phyloP scores from a whole-genome alignment of 805 yeast species.

The Candida qinlingensis region DNA sequence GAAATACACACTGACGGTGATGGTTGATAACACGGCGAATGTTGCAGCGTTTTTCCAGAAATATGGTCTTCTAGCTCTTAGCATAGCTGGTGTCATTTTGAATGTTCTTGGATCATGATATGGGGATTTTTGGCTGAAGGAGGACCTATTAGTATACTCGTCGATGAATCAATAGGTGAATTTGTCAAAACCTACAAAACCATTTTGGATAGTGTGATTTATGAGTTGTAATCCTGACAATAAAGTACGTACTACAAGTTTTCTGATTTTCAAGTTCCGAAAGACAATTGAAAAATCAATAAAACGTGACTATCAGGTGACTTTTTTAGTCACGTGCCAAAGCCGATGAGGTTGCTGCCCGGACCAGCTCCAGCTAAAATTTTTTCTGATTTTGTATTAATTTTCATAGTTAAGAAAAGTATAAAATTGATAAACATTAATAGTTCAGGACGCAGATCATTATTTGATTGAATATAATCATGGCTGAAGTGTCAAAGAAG shows the following conservation, averaged over 20 bases:
- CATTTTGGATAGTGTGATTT: constrained; percentile 5
- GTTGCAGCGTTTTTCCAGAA: constrained; percentile 71
- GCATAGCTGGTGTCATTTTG: constrained; percentile 90
- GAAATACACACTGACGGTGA: constrained; percentile 61
- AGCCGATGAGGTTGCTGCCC: constrained; percentile 3
- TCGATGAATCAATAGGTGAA: constrained; percentile 4
- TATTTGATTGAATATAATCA: background rate
- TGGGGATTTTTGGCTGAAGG: constrained; percentile 30
- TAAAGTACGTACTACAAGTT: too few species aligned
- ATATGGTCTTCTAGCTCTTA: constrained; percentile 84
- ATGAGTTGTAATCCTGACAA: background rate
- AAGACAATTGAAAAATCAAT: background rate
- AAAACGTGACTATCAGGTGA: constrained; percentile 5
- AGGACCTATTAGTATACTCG: background rate
- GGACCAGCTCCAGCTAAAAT: background rate
- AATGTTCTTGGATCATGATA: constrained; percentile 64
- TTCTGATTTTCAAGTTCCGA: too few species aligned
- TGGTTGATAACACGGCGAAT: constrained; percentile 51
- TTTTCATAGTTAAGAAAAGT: background rate
- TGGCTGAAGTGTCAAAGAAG: constrained; percentile 2
- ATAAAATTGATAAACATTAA: too few species aligned
- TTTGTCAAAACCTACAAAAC: constrained; percentile 10
- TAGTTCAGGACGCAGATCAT: too few species aligned
- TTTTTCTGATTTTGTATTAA: background rate
- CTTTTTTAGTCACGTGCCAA: background rate